phyloP scores from a whole-genome alignment of 2,329 filamentous ascomycete species.

The Ophiostoma himal-ulmi region DNA sequence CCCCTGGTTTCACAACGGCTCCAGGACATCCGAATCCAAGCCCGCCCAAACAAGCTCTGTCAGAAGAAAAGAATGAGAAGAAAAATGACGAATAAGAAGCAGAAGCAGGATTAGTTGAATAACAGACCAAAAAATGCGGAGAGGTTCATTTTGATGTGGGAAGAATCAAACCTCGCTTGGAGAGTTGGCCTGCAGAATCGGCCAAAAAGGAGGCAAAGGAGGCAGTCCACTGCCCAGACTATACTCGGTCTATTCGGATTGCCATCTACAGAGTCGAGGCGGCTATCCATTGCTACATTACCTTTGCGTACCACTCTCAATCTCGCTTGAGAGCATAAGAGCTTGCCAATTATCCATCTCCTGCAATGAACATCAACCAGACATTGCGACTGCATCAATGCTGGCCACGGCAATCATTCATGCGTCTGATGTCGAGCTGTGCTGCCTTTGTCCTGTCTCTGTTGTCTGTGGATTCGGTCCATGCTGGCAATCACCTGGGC shows the following conservation, averaged over 20 bases:
- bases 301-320: too few relatives aligned
- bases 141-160: neutral
- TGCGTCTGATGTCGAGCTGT: neutral
- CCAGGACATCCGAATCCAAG: constrained; percentile 1
- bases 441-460: neutral
- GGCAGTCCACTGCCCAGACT: neutral
- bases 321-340: neutral
- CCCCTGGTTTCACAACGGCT: constrained; percentile 9
- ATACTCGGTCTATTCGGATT: neutral
- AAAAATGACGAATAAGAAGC: neutral
- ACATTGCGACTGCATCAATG: neutral
- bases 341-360: neutral
- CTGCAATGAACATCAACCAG: neutral
- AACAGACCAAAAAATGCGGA: neutral
- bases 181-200: neutral
- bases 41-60: constrained; percentile 3
- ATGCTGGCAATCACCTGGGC: neutral
- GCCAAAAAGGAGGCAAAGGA: neutral
- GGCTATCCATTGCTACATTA: too few relatives aligned
- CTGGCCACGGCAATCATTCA: neutral
- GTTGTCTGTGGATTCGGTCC: neutral
- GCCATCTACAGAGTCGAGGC: neutral
- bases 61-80: neutral
- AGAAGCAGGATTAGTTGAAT: neutral
- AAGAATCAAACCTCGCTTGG: neutral